Conservation (phyloP, 148 eudicot genomes). For the Nepenthes gracilis region DNA sequence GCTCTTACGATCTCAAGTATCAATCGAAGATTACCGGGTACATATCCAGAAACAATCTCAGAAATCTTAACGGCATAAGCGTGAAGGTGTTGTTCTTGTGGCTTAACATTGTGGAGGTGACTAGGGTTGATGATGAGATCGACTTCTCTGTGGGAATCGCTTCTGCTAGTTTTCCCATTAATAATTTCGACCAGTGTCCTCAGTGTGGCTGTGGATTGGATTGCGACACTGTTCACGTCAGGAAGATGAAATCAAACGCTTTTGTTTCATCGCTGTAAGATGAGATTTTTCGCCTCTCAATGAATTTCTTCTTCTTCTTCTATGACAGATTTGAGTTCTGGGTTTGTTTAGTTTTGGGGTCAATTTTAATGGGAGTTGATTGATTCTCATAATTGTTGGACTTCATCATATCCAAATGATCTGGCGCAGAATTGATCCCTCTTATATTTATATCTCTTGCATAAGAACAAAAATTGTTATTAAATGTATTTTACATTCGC, state of each 20-base stretch:
- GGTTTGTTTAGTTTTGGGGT: conserved; percentile 10
- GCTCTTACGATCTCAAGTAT: conserved; percentile 39
- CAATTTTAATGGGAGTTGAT: conserved; percentile 5
- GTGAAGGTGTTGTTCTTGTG: conserved; percentile 41
- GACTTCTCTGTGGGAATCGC: conserved; percentile 46
- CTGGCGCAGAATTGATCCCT: too few species aligned
- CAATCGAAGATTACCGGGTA: conserved; percentile 23
- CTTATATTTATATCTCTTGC: too few species aligned
- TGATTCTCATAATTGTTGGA: conserved; percentile 3
- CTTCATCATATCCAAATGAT: background rate
- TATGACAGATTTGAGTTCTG: conserved; percentile 1
- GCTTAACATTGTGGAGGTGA: conserved; percentile 41
- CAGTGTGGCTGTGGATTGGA: conserved; percentile 53
- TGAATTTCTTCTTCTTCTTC: too few species aligned
- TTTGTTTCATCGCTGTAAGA: too few species aligned
- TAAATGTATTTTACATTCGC: too few species aligned
- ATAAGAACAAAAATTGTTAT: too few species aligned
- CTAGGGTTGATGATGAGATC: conserved; percentile 19
- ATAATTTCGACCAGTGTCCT: conserved; percentile 33
- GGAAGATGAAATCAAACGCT: too few species aligned
- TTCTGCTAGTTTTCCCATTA: conserved; percentile 35
- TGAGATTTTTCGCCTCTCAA: too few species aligned
- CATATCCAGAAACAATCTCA: conserved; percentile 15
- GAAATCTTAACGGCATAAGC: conserved; percentile 28
- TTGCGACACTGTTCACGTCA: conserved; percentile 9